Evolutionary conservation across 1,139 yeast species (phyloP).

Genomic region (Scheffersomyces insectosa): DNA sequence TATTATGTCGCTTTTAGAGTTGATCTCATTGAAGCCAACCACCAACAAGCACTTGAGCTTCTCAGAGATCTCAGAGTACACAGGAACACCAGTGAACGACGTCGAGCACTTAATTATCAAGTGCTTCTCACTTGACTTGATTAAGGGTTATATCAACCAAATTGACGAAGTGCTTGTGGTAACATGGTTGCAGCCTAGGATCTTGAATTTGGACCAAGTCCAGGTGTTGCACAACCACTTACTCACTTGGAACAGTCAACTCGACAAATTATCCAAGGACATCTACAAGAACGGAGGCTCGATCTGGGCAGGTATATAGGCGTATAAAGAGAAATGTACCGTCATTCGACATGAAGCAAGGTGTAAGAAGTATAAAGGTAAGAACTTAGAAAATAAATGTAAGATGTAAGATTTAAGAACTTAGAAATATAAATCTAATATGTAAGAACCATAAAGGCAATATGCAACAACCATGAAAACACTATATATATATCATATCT

Average conservation of each 20-base stretch:
- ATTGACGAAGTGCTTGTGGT: conserved; percentile 75
- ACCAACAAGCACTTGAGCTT: conserved; percentile 75
- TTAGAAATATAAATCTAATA: no score
- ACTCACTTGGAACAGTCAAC: conserved; percentile 75
- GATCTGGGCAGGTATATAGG: conserved; percentile 38
- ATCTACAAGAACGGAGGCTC: conserved; percentile 40
- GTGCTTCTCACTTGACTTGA: conserved; percentile 79
- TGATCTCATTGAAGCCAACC: conserved; percentile 76
- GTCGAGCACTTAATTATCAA: conserved; percentile 92
- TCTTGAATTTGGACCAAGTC: conserved; percentile 80
- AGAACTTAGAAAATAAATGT: no score
- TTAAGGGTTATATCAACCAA: conserved; percentile 88
- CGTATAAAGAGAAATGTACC: conserved; percentile 2
- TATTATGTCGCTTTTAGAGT: conserved; percentile 86
- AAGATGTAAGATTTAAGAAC: not conserved
- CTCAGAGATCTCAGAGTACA: conserved; percentile 66
- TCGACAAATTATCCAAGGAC: conserved; percentile 58
- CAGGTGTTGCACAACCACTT: conserved; percentile 72
- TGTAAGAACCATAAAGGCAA: no score
- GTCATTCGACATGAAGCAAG: no score
- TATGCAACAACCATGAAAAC: no score
- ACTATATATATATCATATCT: no score
- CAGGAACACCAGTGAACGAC: conserved; percentile 68
- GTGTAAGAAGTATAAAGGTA: not conserved
- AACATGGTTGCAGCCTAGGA: conserved; percentile 95